Conservation (phyloP, 2,329 filamentous ascomycete genomes). For the Tolypocladium capitatum region DNA sequence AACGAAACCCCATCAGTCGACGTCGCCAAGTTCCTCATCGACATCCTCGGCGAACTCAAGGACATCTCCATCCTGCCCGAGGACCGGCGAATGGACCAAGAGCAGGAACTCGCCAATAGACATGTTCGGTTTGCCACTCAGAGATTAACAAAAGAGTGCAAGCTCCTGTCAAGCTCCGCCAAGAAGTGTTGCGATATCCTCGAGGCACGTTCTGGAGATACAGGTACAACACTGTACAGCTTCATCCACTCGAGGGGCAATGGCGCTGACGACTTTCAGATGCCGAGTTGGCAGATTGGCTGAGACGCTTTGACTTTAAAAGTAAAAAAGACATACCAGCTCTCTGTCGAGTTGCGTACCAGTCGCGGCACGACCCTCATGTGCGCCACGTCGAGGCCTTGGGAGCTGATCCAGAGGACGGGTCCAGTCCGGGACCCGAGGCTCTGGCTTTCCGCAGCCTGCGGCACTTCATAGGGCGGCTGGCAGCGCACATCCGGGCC, state of each 20-base stretch:
- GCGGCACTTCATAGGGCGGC: constrained; percentile 29
- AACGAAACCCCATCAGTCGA: constrained; percentile 16
- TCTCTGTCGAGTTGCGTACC: constrained; percentile 4
- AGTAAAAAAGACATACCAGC: not conserved
- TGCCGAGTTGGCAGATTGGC: not conserved
- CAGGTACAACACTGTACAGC: not conserved
- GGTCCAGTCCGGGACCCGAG: not conserved
- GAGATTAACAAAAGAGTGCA: constrained; percentile 12
- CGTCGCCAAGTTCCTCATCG: constrained; percentile 17
- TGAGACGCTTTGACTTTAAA: not conserved
- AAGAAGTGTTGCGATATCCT: not conserved
- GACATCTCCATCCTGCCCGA: not conserved
- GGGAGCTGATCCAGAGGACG: constrained; percentile 3
- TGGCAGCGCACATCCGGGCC: constrained; percentile 29
- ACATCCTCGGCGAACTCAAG: constrained; percentile 9
- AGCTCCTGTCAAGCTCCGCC: constrained; percentile 2
- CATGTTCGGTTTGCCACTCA: constrained; percentile 7
- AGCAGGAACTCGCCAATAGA: not conserved
- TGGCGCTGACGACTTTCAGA: not conserved
- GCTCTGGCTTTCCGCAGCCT: constrained; percentile 5
- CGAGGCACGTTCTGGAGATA: not conserved
- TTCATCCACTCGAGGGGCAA: too few relatives aligned
- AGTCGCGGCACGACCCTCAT: constrained; percentile 6
- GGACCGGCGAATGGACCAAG: not conserved
- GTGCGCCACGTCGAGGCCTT: constrained; percentile 6